Evolutionary conservation across 768 basidiomycete species (phyloP).

Genomic region (Phlebiopsis gigantea): DNA sequence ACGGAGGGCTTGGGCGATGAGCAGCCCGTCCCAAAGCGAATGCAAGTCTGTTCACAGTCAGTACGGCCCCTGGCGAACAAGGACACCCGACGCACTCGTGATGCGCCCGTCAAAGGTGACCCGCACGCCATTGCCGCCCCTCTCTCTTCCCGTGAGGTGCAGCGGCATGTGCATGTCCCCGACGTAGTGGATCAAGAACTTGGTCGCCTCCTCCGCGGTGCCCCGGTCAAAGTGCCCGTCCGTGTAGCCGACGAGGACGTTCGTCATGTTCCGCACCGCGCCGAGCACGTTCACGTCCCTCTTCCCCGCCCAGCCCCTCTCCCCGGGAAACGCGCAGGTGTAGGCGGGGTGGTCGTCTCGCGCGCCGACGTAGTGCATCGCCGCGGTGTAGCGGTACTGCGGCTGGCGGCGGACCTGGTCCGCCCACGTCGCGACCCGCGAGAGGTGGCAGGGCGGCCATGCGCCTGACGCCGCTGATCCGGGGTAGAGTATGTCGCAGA

Average conservation of each 20-base stretch:
- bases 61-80: neutral
- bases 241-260: constrained; percentile 49
- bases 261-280: constrained; percentile 73
- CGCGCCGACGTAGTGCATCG: constrained; percentile 74
- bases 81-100: constrained; percentile 53
- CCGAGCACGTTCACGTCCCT: constrained; percentile 64
- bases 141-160: constrained; percentile 82
- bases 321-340: constrained; percentile 73
- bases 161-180: constrained; percentile 94
- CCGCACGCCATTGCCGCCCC: constrained; percentile 81
- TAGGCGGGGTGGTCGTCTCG: constrained; percentile 73
- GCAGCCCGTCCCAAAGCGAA: constrained; percentile 78
- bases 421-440: constrained; percentile 85
- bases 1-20: constrained; percentile 81
- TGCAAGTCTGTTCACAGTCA: constrained; percentile 55
- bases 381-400: constrained; percentile 60
- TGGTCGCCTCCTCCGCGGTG: constrained; percentile 74
- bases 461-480: constrained; percentile 16
- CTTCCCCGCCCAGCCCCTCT: constrained; percentile 64
- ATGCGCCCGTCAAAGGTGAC: constrained; percentile 67
- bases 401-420: constrained; percentile 52
- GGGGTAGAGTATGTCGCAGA: constrained; percentile 68
- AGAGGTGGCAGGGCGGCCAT: constrained; percentile 65
- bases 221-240: constrained; percentile 16
- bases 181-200: constrained; percentile 90